phyloP scores from a whole-genome alignment of 495 filamentous ascomycete species.

The Aspergillus sparsus region DNA sequence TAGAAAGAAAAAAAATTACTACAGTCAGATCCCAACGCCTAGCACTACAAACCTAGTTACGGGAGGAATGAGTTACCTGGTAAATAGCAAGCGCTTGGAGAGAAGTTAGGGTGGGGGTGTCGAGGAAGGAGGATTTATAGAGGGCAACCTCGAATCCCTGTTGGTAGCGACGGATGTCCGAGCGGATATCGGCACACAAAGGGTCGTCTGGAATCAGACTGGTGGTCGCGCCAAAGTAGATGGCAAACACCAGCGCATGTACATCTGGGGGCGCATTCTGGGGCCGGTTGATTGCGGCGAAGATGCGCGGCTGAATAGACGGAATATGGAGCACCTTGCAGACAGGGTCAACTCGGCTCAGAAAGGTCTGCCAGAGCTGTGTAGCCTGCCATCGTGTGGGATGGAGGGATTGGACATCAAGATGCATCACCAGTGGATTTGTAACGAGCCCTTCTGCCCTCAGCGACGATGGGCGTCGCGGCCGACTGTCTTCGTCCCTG shows the following conservation, averaged over 20 bases:
- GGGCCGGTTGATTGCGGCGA: conserved; percentile 40
- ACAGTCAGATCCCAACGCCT: not conserved
- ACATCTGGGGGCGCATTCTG: conserved; percentile 35
- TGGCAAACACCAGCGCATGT: conserved; percentile 45
- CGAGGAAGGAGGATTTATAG: conserved; percentile 32
- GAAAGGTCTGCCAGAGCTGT: conserved; percentile 35
- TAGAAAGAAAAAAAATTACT: conserved; percentile 24
- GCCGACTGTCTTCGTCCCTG: conserved; percentile 6
- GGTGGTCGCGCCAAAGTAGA: conserved; percentile 45
- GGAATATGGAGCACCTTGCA: conserved; percentile 50
- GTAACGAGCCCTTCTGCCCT: conserved; percentile 26
- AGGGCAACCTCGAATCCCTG: conserved; percentile 35
- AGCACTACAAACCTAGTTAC: not conserved
- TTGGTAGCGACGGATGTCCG: conserved; percentile 35
- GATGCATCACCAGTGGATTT: conserved; percentile 22
- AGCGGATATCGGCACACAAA: conserved; percentile 26
- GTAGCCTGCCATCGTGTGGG: conserved; percentile 32
- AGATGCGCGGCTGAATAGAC: conserved; percentile 33
- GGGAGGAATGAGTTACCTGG: conserved; percentile 21
- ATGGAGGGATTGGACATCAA: conserved; percentile 24
- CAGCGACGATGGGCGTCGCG: conserved; percentile 15
- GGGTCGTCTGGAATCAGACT: conserved; percentile 34
- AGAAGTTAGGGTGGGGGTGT: conserved; percentile 36
- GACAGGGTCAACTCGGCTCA: conserved; percentile 41
- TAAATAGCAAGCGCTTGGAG: conserved; percentile 42